Conservation (phyloP, 352 stramenopile genomes). For the Thraustochytrium aureum region DNA sequence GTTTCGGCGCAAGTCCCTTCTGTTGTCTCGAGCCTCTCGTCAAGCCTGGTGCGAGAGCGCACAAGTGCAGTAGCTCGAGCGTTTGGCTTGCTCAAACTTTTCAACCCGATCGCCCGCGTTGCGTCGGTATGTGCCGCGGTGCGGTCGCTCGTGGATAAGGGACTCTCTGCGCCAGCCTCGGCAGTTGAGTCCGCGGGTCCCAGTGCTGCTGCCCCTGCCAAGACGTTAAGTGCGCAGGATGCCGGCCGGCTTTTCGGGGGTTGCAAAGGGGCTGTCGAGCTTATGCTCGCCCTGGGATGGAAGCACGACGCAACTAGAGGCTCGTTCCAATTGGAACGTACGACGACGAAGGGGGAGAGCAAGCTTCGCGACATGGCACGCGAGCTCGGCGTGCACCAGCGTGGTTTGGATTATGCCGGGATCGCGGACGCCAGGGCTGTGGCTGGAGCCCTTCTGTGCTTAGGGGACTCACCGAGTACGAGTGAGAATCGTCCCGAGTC, state of each 20-base stretch:
- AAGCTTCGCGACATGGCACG: neutral
- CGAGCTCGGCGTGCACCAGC: slow-evolving; percentile 12
- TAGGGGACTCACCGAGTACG: slow-evolving; percentile 1
- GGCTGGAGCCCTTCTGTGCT: neutral
- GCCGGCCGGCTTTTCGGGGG: neutral
- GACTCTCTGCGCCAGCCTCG: neutral
- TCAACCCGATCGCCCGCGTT: neutral
- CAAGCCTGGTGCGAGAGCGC: too few relatives aligned
- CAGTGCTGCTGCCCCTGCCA: neutral
- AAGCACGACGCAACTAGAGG: neutral
- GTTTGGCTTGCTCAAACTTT: neutral
- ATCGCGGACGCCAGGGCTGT: slow-evolving; percentile 25
- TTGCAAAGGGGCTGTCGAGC: slow-evolving; percentile 4
- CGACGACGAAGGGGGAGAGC: neutral
- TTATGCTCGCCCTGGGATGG: slow-evolving; percentile 5
- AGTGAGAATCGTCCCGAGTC: slow-evolving; percentile 12
- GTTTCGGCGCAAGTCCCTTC: neutral
- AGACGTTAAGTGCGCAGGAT: neutral
- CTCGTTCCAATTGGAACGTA: neutral
- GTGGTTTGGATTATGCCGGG: slow-evolving; percentile 3
- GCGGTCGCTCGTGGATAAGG: neutral
- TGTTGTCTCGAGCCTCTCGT: neutral
- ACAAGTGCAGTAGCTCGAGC: too few relatives aligned
- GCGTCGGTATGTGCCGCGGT: neutral
- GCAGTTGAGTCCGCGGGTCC: neutral